Base-by-base conservation (phyloP, 2,329 filamentous ascomycete species). In the Exophiala sp. region DNA sequence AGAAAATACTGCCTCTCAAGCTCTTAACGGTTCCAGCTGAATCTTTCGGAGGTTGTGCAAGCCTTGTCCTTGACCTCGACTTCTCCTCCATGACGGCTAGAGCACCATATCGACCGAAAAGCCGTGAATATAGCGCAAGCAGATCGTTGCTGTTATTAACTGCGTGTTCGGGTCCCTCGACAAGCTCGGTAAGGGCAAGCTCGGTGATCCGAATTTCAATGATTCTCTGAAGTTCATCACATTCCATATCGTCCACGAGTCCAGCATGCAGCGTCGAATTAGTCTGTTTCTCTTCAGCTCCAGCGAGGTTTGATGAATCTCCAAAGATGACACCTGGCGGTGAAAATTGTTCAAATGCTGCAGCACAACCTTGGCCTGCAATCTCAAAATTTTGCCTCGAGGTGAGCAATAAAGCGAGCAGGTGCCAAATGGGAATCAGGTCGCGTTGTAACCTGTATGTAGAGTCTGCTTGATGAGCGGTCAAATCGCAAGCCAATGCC, bases 141-240 rank as follows among this genome's bases (percentile, higher is more conserved):
- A 99, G 77, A 69, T 96, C 91, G 60, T 89, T 84, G 66, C 88
- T 91, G 56, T 88, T 86, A 66, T 96, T 96, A 47, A 97, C 89
- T 14, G 94, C 92, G 52, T 86, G 83, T 54, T 89, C 86, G 0
- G 91, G 84, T 1, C 91, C 91, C 67, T 96, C 91, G 3, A 89
- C 75, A 12, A 94, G 75, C 70, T 97, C 92, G 3, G 94, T 72
- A 16, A 99, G 79, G 3, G 88, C 81, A 55, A 99, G 77, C 65
- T 97, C 91, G 9, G 92, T 96, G 83, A 97, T 95, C 70, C 95
- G 95, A 57, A 96, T 85, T 69, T 97, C 89, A n/a, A 99, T 73
- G 39, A 99, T 86, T 45, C 83, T 82, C 69, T 91, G 89, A 66
- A 91, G 95, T 67, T 97, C 91, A 21, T 84, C 83, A 54, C 85